Evolutionary conservation across 148 eudicot species (phyloP).

Genomic region (Rhododendron simsii): DNA sequence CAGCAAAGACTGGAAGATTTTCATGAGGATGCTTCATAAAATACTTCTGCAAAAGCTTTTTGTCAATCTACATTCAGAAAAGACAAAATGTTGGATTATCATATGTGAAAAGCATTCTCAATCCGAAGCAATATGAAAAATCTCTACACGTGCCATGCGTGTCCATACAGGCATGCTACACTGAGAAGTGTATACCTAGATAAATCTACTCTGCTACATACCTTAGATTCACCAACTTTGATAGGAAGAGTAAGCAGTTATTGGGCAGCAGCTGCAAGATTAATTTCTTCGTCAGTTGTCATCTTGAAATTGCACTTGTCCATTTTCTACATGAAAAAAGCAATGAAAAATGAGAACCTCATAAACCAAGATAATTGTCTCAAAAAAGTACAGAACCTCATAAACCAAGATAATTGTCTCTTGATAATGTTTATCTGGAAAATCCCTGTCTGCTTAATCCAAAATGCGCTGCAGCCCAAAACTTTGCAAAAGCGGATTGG

Average conservation of each 20-base stretch:
- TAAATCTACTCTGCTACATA: too few species aligned
- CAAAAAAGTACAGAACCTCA: too few species aligned
- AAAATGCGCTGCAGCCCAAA: background rate
- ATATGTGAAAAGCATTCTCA: background rate
- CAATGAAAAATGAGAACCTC: background rate
- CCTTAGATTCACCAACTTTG: slow-evolving; percentile 75
- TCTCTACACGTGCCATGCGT: background rate
- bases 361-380: too few species aligned
- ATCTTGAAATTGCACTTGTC: slow-evolving; percentile 90
- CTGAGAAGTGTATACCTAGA: too few species aligned
- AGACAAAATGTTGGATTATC: slow-evolving; percentile 7
- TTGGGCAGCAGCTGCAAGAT: slow-evolving; percentile 72
- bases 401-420: too few species aligned
- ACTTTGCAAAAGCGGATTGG: background rate
- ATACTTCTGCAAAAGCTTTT: slow-evolving; percentile 64
- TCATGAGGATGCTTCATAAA: slow-evolving; percentile 29
- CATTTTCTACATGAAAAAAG: slow-evolving; percentile 49
- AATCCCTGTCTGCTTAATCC: too few species aligned
- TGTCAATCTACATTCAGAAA: slow-evolving; percentile 50
- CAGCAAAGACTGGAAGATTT: background rate
- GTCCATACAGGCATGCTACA: background rate
- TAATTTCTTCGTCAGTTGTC: slow-evolving; percentile 72
- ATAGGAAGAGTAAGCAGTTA: slow-evolving; percentile 90
- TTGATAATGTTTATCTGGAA: too few species aligned
- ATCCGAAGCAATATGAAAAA: background rate